Evolutionary conservation across 192 early-diverging fungal genomes (phyloP), one percentile per base, ranked within the genome.

Genomic region (Rhizoclosmatium sp.): DNA sequence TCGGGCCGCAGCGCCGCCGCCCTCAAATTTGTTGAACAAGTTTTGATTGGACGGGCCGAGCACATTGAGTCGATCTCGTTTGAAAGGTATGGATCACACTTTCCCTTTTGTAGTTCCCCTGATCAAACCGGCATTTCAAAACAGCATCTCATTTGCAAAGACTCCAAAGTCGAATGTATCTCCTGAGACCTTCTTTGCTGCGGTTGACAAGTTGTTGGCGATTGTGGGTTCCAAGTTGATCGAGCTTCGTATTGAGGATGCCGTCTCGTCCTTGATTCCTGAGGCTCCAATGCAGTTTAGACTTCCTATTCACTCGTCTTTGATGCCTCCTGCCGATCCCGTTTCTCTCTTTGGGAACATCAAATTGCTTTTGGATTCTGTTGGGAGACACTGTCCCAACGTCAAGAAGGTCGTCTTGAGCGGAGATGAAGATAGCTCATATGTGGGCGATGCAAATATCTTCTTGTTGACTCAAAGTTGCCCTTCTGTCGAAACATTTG

Each of bases 401-500:
- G 41, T 71, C 16, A 70, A 69, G 47, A 31, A 39, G 3, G 39
- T 78, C 2, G 16, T 58, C 12, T 44, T 79, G 16, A 21, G 61
- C 41, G 42, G 44, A 0, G 47, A 44, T 40, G 9, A 16, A n/a
- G 78, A 71, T n/a, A 71, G 56, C 39, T 5, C 19, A 4, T 68
- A 66, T 47, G 45, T 67, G 3, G 68, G 62, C 67, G 54, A 61
- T 42, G 54, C 21, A n/a, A 71, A 47, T 46, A 40, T 79, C 2
- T 16, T 71, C 1, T n/a, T 79, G 31, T 47, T 79, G 51, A 79
- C 69, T 16, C 44, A 58, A 39, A 31, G 56, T 41, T 79, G 67
- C 23, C 68, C 69, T 2, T 4, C 41, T 3, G 78, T 79, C 10
- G 54, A 79, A 71, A 31, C 69, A 19, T 79, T 79, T 61, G n/a